Evolutionary conservation across 352 stramenopile genomes (phyloP).

Genomic region (Pythium aphanidermatum): DNA sequence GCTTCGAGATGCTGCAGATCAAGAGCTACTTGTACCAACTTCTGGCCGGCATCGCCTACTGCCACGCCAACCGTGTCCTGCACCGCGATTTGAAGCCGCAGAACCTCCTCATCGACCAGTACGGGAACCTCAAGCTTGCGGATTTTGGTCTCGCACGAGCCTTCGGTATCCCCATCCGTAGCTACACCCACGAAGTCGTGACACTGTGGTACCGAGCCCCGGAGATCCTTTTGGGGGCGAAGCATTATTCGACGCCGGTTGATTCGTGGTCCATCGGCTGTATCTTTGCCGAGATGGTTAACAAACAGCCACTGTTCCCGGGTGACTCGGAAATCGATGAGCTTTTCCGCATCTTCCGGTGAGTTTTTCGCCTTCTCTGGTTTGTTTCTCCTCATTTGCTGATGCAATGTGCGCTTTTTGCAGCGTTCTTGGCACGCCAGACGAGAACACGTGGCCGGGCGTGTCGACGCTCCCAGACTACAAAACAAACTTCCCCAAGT

Average conservation of each 20-base stretch:
- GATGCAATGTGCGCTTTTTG: neutral
- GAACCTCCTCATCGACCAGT: constrained; percentile 90
- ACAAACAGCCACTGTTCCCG: constrained; percentile 83
- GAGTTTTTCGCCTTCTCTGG: constrained; percentile 9
- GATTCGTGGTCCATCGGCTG: constrained; percentile 92
- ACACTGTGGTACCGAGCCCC: constrained; percentile 95
- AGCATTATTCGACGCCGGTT: constrained; percentile 91
- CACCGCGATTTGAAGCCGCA: constrained; percentile 98
- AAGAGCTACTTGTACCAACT: constrained; percentile 85
- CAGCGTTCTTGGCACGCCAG: constrained; percentile 94
- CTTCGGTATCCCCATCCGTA: constrained; percentile 79
- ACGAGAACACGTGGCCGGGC: constrained; percentile 94
- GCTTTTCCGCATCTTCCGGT: constrained; percentile 97
- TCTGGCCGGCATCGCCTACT: constrained; percentile 87
- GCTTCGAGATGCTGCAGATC: constrained; percentile 75
- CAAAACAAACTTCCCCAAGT: constrained; percentile 97
- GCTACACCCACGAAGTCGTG: constrained; percentile 94
- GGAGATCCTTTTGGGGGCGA: constrained; percentile 92
- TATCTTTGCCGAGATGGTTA: constrained; percentile 94
- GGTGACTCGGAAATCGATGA: constrained; percentile 99
- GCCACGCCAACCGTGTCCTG: constrained; percentile 94
- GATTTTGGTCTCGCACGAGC: constrained; percentile 91
- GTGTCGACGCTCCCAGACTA: constrained; percentile 97
- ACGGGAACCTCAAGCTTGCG: constrained; percentile 88
- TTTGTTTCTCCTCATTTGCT: neutral